A percentile compares a stretch with the other conserved stretches of the same genome.
phyloP scores from a whole-genome alignment of 352 stramenopile genomes.

The Blastocystis sp. region DNA sequence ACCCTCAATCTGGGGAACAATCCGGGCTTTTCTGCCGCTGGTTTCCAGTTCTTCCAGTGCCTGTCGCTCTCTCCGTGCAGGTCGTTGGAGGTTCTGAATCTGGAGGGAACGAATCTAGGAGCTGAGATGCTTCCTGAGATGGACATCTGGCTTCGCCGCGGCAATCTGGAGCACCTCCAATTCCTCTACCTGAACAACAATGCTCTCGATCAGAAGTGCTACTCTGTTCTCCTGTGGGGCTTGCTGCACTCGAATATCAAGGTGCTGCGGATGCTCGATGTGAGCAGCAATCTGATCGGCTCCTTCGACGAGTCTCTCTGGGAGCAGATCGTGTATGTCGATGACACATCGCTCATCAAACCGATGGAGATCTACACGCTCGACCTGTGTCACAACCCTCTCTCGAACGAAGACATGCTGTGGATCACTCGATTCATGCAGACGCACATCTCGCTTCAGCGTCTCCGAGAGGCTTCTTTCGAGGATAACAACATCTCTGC shows the following conservation, averaged over 20 bases:
- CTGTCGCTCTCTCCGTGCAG: not conserved
- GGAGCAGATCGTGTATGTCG: constrained; percentile 24
- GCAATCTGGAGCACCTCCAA: not conserved
- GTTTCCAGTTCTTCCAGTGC: not conserved
- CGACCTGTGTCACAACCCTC: constrained; percentile 16
- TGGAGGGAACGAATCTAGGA: not conserved
- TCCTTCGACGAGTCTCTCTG: not conserved
- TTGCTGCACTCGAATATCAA: not conserved
- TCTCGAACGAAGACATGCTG: not conserved
- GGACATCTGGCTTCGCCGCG: not conserved
- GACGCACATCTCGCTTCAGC: not conserved
- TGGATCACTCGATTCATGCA: not conserved
- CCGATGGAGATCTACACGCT: not conserved
- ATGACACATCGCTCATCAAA: not conserved
- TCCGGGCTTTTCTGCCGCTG: not conserved
- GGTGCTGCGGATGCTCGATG: not conserved
- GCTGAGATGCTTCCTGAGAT: not conserved
- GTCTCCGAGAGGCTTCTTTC: constrained; percentile 10
- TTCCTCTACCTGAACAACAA: constrained; percentile 25
- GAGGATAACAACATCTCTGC: constrained; percentile 34
- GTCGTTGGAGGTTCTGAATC: not conserved
- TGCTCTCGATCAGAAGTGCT: not conserved
- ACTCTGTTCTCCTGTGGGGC: not conserved
- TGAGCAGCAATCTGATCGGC: constrained; percentile 23
- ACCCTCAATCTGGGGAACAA: constrained; percentile 14